A percentile compares a stretch with the other conserved stretches of the same genome.
Conservation (phyloP, 176 grass and related monocot genomes). For the Guadua angustifolia region DNA sequence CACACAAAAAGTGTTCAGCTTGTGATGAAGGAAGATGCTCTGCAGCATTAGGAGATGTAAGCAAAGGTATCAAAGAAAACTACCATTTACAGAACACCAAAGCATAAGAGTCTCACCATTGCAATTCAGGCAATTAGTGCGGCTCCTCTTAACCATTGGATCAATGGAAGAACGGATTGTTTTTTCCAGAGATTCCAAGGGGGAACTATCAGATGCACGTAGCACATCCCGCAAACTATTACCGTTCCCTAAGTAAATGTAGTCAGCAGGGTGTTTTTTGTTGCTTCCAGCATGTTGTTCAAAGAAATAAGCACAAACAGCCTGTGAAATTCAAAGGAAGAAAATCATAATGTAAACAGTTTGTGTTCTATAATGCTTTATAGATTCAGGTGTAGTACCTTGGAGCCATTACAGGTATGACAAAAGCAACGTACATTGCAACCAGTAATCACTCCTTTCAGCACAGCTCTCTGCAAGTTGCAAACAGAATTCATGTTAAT, state of each 20-base stretch:
- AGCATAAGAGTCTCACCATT: conserved; percentile 52
- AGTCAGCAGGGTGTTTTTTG: conserved; percentile 77
- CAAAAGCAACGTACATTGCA: conserved; percentile 73
- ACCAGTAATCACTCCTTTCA: conserved; percentile 68
- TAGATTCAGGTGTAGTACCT: conserved; percentile 48
- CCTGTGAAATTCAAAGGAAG: conserved; percentile 51
- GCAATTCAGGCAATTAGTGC: conserved; percentile 62
- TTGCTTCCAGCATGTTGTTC: conserved; percentile 80
- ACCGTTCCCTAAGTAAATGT: conserved; percentile 72
- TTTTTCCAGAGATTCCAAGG: conserved; percentile 60
- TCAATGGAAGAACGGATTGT: conserved; percentile 55
- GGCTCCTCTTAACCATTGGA: conserved; percentile 48
- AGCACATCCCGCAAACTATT: conserved; percentile 71
- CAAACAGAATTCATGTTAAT: conserved; percentile 41
- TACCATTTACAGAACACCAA: conserved; percentile 10
- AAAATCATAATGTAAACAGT: conserved; percentile 30
- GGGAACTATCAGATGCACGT: conserved; percentile 44
- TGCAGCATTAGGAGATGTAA: conserved; percentile 50
- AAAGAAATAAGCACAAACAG: conserved; percentile 64
- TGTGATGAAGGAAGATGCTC: conserved; percentile 43
- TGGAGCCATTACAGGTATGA: conserved; percentile 58
- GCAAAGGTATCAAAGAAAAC: conserved; percentile 26
- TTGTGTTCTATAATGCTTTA: conserved; percentile 3
- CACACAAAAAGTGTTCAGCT: conserved; percentile 53
- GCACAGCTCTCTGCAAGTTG: conserved; percentile 61